Percentiles rank a stretch among this genome's conserved stretches.
phyloP scores from a whole-genome alignment of 345 rosid genomes.

The Ailanthus altissimus region DNA sequence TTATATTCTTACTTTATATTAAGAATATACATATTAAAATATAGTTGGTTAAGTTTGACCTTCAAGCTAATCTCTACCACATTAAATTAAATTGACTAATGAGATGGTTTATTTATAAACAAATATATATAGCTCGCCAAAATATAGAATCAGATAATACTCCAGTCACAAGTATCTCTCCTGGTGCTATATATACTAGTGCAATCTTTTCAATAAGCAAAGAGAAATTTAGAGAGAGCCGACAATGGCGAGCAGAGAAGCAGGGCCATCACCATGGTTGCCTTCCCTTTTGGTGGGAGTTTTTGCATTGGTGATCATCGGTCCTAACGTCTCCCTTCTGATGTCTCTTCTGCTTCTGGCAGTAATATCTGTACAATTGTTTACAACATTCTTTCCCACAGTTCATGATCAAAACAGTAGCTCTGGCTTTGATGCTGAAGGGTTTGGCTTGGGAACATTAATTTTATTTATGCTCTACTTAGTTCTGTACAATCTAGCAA shows the following conservation, averaged over 20 bases:
- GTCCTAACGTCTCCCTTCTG: neutral
- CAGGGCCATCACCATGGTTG: constrained; percentile 12
- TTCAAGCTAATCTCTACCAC: neutral
- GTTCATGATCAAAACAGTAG: neutral
- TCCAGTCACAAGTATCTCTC: neutral
- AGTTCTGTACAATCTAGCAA: neutral
- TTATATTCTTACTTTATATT: neutral
- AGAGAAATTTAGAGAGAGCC: neutral
- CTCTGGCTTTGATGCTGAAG: neutral
- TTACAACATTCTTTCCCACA: neutral
- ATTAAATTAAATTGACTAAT: neutral
- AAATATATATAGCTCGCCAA: neutral
- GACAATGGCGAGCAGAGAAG: neutral
- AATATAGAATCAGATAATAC: neutral
- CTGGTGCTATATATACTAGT: neutral
- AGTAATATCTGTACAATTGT: neutral
- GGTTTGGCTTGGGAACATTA: constrained; percentile 4
- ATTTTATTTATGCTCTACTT: constrained; percentile 3
- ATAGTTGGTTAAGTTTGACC: neutral
- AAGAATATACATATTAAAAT: too few relatives aligned
- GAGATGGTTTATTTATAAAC: neutral
- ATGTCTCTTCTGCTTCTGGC: neutral
- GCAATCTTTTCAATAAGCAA: neutral
- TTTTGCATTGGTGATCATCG: constrained; percentile 2
- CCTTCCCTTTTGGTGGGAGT: neutral